Evolutionary conservation across 306 rosid genomes (phyloP), one percentile per base, ranked within the genome.

Genomic region (Gleditsia sinensis): DNA sequence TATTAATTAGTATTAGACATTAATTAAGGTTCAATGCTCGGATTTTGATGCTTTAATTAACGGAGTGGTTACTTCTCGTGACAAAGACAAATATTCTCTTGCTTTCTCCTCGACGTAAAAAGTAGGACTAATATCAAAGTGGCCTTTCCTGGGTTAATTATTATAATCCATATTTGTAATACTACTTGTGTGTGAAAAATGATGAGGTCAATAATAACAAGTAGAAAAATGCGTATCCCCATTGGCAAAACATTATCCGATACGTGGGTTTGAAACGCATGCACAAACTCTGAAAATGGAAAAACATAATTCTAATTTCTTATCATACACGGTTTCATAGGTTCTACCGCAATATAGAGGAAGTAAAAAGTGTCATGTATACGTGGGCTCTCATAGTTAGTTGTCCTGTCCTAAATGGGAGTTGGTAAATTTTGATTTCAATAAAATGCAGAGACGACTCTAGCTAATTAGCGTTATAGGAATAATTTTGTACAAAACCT

Each of bases 1-100:
- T n/a, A n/a, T n/a, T n/a, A n/a, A n/a, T n/a, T n/a, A n/a, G n/a
- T n/a, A n/a, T n/a, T n/a, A n/a, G n/a, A n/a, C n/a, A n/a, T n/a
- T n/a, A n/a, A n/a, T 72, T 27, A 37, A 23, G 27, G 23, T 40
- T 21, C 53, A 43, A 51, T 21, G 32, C 33, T 68, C 75, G 16
- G 16, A 57, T 39, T 64, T 78, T 54, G 55, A 64, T 78, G 78
- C 74, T 72, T 64, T 78, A 69, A 78, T 78, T 72, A 69, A 23
- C 14, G 19, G 11, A 40, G 59, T 37, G 79, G 21, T 64, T 24
- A 40, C 79, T 67, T 65, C 55, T 36, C 40, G 45, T 6, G 1
- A 24, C 42, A 62, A 37, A 25, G 1, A 24, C 42, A 62, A 37
- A 25, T 17, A 49, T 63, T 64, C 65, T 63, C 13, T 59, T 59